These are phyloP conservation scores for Leccinum fuscescens DNA, from an alignment of 1,284 basidiomycete genomes.

Conservation along the genomic window DNA sequence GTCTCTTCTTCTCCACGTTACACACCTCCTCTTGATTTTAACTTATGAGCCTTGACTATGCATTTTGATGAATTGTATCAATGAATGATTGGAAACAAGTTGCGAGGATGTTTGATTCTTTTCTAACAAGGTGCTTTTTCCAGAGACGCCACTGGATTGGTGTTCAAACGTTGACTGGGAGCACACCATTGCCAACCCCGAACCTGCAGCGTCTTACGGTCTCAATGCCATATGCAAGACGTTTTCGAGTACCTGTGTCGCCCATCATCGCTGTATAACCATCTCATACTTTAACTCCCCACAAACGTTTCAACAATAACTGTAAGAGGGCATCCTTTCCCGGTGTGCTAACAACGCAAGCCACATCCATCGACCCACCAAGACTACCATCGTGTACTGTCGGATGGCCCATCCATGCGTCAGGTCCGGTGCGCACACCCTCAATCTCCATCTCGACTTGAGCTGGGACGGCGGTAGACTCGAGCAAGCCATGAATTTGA, in stretches of 20 bases:
- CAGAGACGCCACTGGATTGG: background rate
- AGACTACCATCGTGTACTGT: slow-evolving; percentile 21
- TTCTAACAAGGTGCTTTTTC: background rate
- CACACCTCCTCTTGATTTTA: background rate
- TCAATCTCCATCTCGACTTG: slow-evolving; percentile 48
- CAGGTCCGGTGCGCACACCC: slow-evolving; percentile 21
- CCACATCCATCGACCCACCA: slow-evolving; percentile 41
- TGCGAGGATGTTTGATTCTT: background rate
- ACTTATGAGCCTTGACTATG: background rate
- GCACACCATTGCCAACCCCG: background rate
- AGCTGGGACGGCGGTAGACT: slow-evolving; percentile 52
- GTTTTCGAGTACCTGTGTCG: background rate
- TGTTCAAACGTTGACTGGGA: background rate
- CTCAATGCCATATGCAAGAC: background rate
- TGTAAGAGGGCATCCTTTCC: slow-evolving; percentile 49
- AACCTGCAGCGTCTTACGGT: too few relatives aligned
- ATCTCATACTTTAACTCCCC: slow-evolving; percentile 38
- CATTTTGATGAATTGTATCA: background rate
- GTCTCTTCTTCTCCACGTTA: background rate
- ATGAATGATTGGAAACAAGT: background rate
- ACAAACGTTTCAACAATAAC: slow-evolving; percentile 53
- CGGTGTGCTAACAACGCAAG: slow-evolving; percentile 56
- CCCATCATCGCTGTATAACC: background rate
- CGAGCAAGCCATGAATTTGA: slow-evolving; percentile 39
- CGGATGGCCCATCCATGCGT: slow-evolving; percentile 20